phyloP scores from a whole-genome alignment of 805 yeast species.

The Henningerozyma blattae region DNA sequence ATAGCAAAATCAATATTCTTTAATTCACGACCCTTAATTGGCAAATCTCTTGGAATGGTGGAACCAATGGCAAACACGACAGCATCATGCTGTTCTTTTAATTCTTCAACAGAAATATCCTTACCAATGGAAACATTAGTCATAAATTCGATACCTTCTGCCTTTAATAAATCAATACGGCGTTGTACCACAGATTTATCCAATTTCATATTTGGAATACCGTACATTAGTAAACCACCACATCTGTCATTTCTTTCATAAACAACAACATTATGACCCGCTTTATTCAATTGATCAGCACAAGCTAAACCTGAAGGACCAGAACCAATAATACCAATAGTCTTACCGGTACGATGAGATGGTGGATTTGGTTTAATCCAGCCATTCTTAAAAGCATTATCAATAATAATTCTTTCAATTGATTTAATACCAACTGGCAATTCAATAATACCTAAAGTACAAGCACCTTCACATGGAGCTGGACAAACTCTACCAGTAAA shows the following conservation, averaged over 20 bases:
- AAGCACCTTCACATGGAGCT: slow-evolving; percentile 98
- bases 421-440: slow-evolving; percentile 96
- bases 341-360: slow-evolving; percentile 66
- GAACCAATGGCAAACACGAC: slow-evolving; percentile 90
- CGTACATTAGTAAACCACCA: slow-evolving; percentile 97
- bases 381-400: slow-evolving; percentile 90
- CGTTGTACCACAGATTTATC: slow-evolving; percentile 89
- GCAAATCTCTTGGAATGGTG: slow-evolving; percentile 90
- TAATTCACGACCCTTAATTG: slow-evolving; percentile 86
- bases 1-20: slow-evolving; percentile 89
- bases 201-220: slow-evolving; percentile 97
- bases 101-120: slow-evolving; percentile 59
- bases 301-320: slow-evolving; percentile 97
- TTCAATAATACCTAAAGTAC: slow-evolving; percentile 84
- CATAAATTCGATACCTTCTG: slow-evolving; percentile 77
- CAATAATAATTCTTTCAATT: slow-evolving; percentile 91
- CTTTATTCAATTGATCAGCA: slow-evolving; percentile 94
- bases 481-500: slow-evolving; percentile 98
- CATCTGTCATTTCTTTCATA: slow-evolving; percentile 91
- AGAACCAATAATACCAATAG: slow-evolving; percentile 82
- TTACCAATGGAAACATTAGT: slow-evolving; percentile 76
- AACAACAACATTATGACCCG: slow-evolving; percentile 87
- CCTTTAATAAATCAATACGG: slow-evolving; percentile 80
- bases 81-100: slow-evolving; percentile 60
- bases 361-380: slow-evolving; percentile 90